Evolutionary conservation across 2,329 filamentous ascomycete species (phyloP), one percentile per base, ranked within the genome.

Genomic region (Cryphonectria nitschkei): DNA sequence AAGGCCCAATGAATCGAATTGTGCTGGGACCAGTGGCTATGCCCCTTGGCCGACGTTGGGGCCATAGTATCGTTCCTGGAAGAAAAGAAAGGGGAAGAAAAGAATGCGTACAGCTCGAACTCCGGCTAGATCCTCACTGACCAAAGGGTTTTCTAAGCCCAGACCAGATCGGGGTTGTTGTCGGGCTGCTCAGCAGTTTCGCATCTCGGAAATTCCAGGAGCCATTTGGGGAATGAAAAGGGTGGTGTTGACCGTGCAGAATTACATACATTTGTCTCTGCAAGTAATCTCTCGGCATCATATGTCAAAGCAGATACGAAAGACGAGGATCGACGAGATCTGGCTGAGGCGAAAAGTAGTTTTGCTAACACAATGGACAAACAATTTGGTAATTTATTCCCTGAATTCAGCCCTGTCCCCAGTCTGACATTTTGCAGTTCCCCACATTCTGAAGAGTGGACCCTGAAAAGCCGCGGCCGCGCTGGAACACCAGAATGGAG

Each of bases 301-400:
- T 52, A 46, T 68, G 46, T 32, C 39, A 37, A 43, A 37, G 37
- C 14, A 69, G 63, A 69, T 71, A 71, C 70, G 67, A 61, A 19
- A 3, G 19, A 37, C 29, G 22, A 50, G 14, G 56, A 63, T 66
- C 69, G 71, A 22, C 67, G 46, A 62, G 61, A 32, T 65, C 61
- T 61, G 39, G 67, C 46, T 61, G 58, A 64, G 67, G 50, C n/a
- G 46, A 50, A 50, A 50, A 41, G 61, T 58, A 26, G 65, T 65
- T 54, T 74, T 74, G 72, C 66, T 70, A 70, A 72, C 63, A 66
- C 29, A 41, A 13, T 54, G 46, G 73, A 74, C 73, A 73, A 74
- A 74, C 68, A 34, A 70, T 74, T 74, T 74, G 65, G 64, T 74
- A 74, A 74, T 34, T n/a, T 64, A 68, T 72, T 72, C 62, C 19